Base-by-base conservation (phyloP, 805 yeast genomes). In the Barnettozyma salicaria region DNA sequence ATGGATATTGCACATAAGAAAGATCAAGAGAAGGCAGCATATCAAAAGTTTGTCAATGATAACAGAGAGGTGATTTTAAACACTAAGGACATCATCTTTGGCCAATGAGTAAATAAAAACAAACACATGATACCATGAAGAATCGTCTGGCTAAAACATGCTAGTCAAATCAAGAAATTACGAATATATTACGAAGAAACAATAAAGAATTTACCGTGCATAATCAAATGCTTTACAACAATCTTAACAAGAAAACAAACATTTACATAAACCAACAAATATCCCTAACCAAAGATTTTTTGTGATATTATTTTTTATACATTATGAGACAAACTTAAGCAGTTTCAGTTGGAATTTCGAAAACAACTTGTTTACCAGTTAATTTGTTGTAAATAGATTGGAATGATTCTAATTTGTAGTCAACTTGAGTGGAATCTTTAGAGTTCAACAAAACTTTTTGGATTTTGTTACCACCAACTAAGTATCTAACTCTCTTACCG, bases 291-390 rank as follows among this genome's bases (percentile, higher is more conserved):
- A 33, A 36, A 39, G 33, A 37, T 28, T 34, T 43, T 38, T 39
- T 38, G 36, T 44, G 36, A 40, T 35, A 32, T 36, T 39, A 31
- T 30, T 30, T 26, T 36, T 40, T 36, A 34, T 37, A 41, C 44
- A 41, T 32, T 36, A 36, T 16, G 27, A 28, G 27, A 34, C 23
- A 30, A 35, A 59, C 46, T 65, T 68, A 68, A 60, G 60, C 59
- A 60, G 64, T 64, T 56, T 69, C 71, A 52, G 63, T 60, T 69
- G 86, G 85, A 63, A 90, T 85, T 82, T 90, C 97, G 67, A 90
- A 90, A 62, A 88, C 92, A 74, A 92, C 96, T 74, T 89, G 95
- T 82, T 92, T 90, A 76, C 98, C 98, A 64, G 98, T 90, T 73
- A 90, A 86, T 79, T 90, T 90, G 75, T 74, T 74, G 95, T 90